Percentiles rank a stretch among this genome's conserved stretches.
phyloP scores from a whole-genome alignment of 805 yeast species.

The Candida pseudoglaebosa region DNA sequence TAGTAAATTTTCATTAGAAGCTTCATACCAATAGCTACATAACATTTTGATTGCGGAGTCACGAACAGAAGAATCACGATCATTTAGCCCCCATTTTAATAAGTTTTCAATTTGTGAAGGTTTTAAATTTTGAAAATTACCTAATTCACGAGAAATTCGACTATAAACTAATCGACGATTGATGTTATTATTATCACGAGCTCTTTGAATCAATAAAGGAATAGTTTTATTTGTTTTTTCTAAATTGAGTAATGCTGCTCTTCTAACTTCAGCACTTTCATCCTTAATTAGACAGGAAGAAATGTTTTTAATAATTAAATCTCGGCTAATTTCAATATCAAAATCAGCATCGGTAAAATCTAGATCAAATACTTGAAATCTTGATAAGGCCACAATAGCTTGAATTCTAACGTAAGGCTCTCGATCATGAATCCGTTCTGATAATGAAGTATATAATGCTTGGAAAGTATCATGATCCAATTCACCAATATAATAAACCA shows the following conservation, averaged over 20 bases:
- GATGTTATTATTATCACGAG: constrained; percentile 69
- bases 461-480: constrained; percentile 70
- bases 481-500: constrained; percentile 69
- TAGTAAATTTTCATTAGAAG: constrained; percentile 63
- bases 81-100: constrained; percentile 81
- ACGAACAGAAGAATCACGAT: constrained; percentile 72
- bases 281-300: constrained; percentile 64
- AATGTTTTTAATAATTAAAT: constrained; percentile 18
- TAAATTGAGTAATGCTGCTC: constrained; percentile 75
- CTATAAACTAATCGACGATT: constrained; percentile 74
- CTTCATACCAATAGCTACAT: constrained; percentile 66
- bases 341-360: constrained; percentile 36
- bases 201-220: constrained; percentile 67
- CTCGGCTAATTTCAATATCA: constrained; percentile 10
- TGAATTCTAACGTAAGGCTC: constrained; percentile 79
- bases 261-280: constrained; percentile 81
- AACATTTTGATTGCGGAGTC: constrained; percentile 71
- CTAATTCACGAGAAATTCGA: constrained; percentile 61
- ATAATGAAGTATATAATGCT: constrained; percentile 55
- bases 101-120: constrained; percentile 59
- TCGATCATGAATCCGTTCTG: constrained; percentile 64
- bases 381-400: constrained; percentile 73
- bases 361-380: constrained; percentile 55
- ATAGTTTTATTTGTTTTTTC: constrained; percentile 51
- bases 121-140: constrained; percentile 52